Percentiles rank a stretch among this genome's conserved stretches.
Conservation (phyloP, 192 early-diverging fungal species). For the Podila epigama region DNA sequence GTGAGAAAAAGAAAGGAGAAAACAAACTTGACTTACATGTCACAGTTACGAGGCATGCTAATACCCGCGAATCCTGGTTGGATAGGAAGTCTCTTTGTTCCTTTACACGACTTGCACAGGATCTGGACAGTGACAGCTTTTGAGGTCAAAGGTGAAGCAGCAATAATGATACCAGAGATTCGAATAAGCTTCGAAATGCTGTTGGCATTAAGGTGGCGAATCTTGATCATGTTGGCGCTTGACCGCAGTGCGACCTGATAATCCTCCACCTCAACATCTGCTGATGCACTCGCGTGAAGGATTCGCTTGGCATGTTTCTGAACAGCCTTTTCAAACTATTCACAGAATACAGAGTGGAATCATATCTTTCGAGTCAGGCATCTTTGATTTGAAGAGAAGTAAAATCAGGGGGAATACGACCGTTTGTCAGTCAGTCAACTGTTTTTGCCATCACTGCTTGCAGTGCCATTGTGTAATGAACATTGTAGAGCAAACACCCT, state of each 20-base stretch:
- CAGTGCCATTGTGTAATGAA: too few relatives aligned
- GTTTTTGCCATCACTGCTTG: too few relatives aligned
- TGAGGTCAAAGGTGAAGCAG: slow-evolving; percentile 84
- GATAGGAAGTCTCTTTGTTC: slow-evolving; percentile 83
- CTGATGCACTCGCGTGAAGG: slow-evolving; percentile 59
- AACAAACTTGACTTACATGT: slow-evolving; percentile 63
- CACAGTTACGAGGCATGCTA: slow-evolving; percentile 88
- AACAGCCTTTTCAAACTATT: slow-evolving; percentile 89
- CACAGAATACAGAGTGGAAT: neutral
- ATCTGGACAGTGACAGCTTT: slow-evolving; percentile 90
- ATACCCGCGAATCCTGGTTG: slow-evolving; percentile 86
- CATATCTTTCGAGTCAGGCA: neutral
- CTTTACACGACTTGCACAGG: slow-evolving; percentile 88
- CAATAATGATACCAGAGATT: slow-evolving; percentile 95
- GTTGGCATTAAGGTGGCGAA: slow-evolving; percentile 87
- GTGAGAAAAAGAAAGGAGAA: too few relatives aligned
- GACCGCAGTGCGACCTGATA: slow-evolving; percentile 91
- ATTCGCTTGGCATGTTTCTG: slow-evolving; percentile 80
- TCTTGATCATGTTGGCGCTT: slow-evolving; percentile 85
- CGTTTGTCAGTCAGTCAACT: too few relatives aligned
- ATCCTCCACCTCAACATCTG: slow-evolving; percentile 73
- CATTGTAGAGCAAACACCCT: too few relatives aligned
- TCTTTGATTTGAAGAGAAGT: too few relatives aligned
- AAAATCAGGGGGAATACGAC: too few relatives aligned
- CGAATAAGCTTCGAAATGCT: slow-evolving; percentile 94